Base-by-base conservation (phyloP, 139 green algal genomes). In the Microglena sp. region DNA sequence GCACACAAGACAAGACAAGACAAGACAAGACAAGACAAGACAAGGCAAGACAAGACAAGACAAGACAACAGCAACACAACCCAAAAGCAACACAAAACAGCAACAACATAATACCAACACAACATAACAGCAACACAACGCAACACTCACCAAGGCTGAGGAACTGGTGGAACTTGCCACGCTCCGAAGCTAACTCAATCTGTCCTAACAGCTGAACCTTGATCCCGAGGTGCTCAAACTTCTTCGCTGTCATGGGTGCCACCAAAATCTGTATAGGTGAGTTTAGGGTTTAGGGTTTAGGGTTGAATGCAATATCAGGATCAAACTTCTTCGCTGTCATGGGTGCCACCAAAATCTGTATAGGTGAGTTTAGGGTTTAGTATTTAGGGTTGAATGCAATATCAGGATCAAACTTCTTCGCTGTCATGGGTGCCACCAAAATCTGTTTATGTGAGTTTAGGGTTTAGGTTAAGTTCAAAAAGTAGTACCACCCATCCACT, bases 141-240 rank as follows among this genome's bases (percentile, higher is more conserved):
- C 53, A 45, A 2, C 1, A 11, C 79, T 3, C 31, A 90, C 83
- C 82, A 27, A 97, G 59, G 24, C 77, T 85, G 1, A 97, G 63
- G 60, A 99, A 99, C 57, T 97, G 86, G 59, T 96, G 87, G 2
- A 73, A 76, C 44, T 79, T 64, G 18, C 90, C 86, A 2, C 87
- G 64, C 64, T 97, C 93, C 30, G 85, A 86, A 0, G 85, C 85
- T 3, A 97, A 77, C 82, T 98, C 94, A 67, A 99, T 96, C 68
- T 95, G 88, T 0, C 94, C 94, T 21, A 98, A 59, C 34, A 99
- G 89, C 78, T 98, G 93, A 28, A 98, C 88, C 4, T 86, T 89
- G 56, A 99, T 90, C 45, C 94, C 94, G 33, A 77, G 70, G 71
- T 99, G 94, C 40, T 99, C 94, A 5, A 97, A 63, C 58, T 89